These are phyloP conservation scores for Deakozyma indianensis DNA, from an alignment of 805 yeast species.

Conservation along the genomic window DNA sequence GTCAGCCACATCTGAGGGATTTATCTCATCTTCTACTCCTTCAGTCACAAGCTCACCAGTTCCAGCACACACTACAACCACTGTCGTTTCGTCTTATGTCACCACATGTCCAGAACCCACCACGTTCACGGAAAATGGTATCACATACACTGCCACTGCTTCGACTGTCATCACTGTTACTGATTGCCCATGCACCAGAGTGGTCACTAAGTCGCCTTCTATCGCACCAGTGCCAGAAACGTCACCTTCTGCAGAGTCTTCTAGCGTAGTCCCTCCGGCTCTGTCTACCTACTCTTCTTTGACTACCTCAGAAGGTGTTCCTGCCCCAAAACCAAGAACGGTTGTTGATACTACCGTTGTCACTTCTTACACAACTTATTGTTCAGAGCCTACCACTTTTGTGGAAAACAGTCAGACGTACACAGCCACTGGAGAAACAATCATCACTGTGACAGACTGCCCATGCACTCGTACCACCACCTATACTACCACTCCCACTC, in stretches of 20 bases:
- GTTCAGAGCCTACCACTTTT: constrained; percentile 55
- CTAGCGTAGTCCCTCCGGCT: neutral
- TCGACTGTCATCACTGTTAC: constrained; percentile 7
- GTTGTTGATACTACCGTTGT: constrained; percentile 8
- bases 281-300: neutral
- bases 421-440: constrained; percentile 57
- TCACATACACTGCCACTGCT: constrained; percentile 4
- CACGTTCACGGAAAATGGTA: constrained; percentile 4
- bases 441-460: constrained; percentile 75
- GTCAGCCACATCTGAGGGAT: neutral
- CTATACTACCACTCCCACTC: constrained; percentile 15
- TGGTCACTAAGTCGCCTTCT: neutral
- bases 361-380: constrained; percentile 51
- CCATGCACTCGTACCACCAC: constrained; percentile 54
- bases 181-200: constrained; percentile 10
- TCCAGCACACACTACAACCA: neutral
- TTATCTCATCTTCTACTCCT: neutral
- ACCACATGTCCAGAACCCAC: constrained; percentile 6
- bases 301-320: neutral
- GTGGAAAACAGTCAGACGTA: constrained; percentile 28
- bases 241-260: neutral
- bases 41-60: neutral
- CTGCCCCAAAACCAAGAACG: neutral
- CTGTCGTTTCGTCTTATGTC: constrained; percentile 4
- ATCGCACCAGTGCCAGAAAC: neutral